phyloP scores from a whole-genome alignment of 805 yeast species.

The Wickerhamomyces bovis region DNA sequence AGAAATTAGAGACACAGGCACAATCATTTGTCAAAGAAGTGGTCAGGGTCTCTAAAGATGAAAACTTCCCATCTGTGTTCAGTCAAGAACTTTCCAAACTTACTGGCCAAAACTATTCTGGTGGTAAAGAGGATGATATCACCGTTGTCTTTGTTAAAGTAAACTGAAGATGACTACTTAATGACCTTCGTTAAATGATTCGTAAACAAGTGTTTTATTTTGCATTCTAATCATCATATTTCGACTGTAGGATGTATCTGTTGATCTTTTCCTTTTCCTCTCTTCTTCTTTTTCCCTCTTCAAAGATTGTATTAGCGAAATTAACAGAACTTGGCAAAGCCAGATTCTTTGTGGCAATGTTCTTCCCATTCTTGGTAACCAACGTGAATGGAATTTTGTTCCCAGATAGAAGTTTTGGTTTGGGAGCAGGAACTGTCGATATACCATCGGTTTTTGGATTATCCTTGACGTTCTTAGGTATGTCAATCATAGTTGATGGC shows the following conservation, averaged over 20 bases:
- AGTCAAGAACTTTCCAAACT: constrained; percentile 67
- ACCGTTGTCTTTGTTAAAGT: constrained; percentile 67
- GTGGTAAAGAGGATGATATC: constrained; percentile 96
- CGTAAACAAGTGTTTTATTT: background rate
- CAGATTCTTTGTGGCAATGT: constrained; percentile 37
- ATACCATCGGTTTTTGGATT: background rate
- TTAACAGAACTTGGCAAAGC: constrained; percentile 47
- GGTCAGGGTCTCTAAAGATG: constrained; percentile 62
- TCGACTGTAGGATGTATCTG: constrained; percentile 40
- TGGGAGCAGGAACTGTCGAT: constrained; percentile 1
- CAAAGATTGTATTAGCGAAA: constrained; percentile 46
- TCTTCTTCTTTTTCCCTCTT: constrained; percentile 43
- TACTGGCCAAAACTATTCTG: constrained; percentile 65
- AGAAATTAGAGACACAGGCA: constrained; percentile 42
- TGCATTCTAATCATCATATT: constrained; percentile 24
- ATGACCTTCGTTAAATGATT: background rate
- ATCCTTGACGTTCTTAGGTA: constrained; percentile 11
- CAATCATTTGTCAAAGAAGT: constrained; percentile 59
- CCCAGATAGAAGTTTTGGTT: constrained; percentile 16
- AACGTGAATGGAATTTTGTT: constrained; percentile 42
- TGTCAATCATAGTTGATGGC: constrained; percentile 3
- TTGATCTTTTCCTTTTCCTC: constrained; percentile 53
- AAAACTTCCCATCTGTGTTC: constrained; percentile 75
- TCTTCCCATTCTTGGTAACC: constrained; percentile 48
- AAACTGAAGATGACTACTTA: constrained; percentile 3